phyloP scores from a whole-genome alignment of 2,329 filamentous ascomycete genomes.

The Stemphylium beticola region DNA sequence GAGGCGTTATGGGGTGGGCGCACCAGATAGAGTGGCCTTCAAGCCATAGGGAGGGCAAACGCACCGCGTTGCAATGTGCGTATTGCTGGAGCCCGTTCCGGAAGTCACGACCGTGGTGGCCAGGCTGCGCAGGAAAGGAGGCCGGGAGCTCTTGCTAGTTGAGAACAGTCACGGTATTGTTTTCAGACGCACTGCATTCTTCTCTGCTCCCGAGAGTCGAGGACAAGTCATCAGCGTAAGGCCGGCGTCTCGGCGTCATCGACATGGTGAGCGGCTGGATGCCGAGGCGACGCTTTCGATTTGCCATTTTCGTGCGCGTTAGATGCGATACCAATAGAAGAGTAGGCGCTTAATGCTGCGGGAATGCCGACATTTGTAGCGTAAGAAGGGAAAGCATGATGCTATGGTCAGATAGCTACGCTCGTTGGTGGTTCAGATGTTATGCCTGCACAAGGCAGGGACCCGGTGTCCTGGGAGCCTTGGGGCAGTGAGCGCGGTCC shows the following conservation, averaged over 20 bases:
- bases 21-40: slow-evolving; percentile 10
- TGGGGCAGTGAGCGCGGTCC: background rate
- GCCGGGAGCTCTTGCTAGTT: slow-evolving; percentile 1
- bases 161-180: background rate
- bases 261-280: background rate
- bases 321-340: background rate
- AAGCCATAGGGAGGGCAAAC: slow-evolving; percentile 13
- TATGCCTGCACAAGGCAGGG: slow-evolving; percentile 4
- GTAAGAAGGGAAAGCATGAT: background rate
- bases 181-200: background rate
- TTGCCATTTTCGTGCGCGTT: background rate
- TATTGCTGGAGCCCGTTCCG: slow-evolving; percentile 23
- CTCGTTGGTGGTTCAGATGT: background rate
- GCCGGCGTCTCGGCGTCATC: background rate
- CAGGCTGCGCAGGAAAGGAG: slow-evolving; percentile 7
- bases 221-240: background rate
- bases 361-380: background rate
- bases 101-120: slow-evolving; percentile 36
- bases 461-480: background rate
- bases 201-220: background rate
- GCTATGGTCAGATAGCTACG: slow-evolving; percentile 5
- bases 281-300: background rate
- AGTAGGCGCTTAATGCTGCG: background rate
- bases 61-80: slow-evolving; percentile 23
- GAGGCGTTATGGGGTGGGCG: slow-evolving; percentile 11